Evolutionary conservation across 345 rosid species (phyloP).

Genomic region (thale cress (Arabidopsis thaliana)): TAIR10.1 NC_003076.8:20230501-20231000

Average conservation of each 20-base stretch:
- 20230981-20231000: not conserved
- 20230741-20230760: not conserved
- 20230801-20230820: not conserved
- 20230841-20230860: not conserved
- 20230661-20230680: not conserved
- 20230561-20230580: slow-evolving; percentile 65
- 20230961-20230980: slow-evolving; percentile 2
- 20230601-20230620: slow-evolving; percentile 27
- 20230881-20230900: not conserved
- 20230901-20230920: not conserved
- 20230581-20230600: slow-evolving; percentile 67
- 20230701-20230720: slow-evolving; percentile 6
- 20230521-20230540: not conserved
- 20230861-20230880: not conserved
- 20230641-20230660: not conserved
- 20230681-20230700: not conserved
- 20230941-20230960: not conserved
- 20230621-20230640: slow-evolving; percentile 71
- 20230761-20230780: not conserved
- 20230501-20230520: not conserved
- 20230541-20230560: slow-evolving; percentile 66
- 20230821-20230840: not conserved
- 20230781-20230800: not conserved
- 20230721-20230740: not conserved
- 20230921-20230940: not conserved